Evolutionary conservation across 805 yeast genomes (phyloP).

Genomic region (Kurtzmaniella fragi): DNA sequence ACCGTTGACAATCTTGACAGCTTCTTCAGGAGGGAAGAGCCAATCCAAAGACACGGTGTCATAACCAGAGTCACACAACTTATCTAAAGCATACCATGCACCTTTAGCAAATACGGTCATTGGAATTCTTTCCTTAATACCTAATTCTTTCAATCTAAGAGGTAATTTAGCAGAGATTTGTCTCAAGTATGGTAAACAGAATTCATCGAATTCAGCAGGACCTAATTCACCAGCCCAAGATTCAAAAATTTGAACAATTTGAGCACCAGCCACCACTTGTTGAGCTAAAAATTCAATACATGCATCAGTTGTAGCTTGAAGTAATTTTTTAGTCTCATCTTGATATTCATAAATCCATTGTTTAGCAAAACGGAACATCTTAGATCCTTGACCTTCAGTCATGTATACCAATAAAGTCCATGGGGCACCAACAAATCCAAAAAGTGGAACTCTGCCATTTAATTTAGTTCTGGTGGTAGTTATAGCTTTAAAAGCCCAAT

Average conservation of each 20-base stretch:
- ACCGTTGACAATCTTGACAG: slow-evolving; percentile 66
- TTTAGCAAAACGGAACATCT: slow-evolving; percentile 84
- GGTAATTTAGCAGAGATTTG: slow-evolving; percentile 73
- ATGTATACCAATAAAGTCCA: slow-evolving; percentile 96
- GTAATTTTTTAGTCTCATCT: slow-evolving; percentile 60
- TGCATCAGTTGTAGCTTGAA: slow-evolving; percentile 77
- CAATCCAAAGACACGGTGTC: slow-evolving; percentile 91
- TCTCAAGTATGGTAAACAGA: slow-evolving; percentile 80
- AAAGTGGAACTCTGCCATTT: slow-evolving; percentile 85
- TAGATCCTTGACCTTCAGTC: slow-evolving; percentile 97
- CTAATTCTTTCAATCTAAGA: slow-evolving; percentile 62
- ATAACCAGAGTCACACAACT: slow-evolving; percentile 75
- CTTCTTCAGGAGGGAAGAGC: slow-evolving; percentile 80
- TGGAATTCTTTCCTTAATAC: slow-evolving; percentile 69
- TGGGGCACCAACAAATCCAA: slow-evolving; percentile 97
- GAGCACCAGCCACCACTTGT: slow-evolving; percentile 97
- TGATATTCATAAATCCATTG: slow-evolving; percentile 87
- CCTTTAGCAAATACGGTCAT: slow-evolving; percentile 91
- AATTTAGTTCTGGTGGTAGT: slow-evolving; percentile 83
- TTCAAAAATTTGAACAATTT: slow-evolving; percentile 94
- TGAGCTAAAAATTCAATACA: slow-evolving; percentile 90
- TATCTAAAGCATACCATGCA: slow-evolving; percentile 94
- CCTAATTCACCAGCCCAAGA: slow-evolving; percentile 98
- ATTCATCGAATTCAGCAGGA: slow-evolving; percentile 81
- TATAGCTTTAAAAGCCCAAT: slow-evolving; percentile 94